phyloP scores from a whole-genome alignment of 2,329 filamentous ascomycete genomes.

The Cercospora zeina region DNA sequence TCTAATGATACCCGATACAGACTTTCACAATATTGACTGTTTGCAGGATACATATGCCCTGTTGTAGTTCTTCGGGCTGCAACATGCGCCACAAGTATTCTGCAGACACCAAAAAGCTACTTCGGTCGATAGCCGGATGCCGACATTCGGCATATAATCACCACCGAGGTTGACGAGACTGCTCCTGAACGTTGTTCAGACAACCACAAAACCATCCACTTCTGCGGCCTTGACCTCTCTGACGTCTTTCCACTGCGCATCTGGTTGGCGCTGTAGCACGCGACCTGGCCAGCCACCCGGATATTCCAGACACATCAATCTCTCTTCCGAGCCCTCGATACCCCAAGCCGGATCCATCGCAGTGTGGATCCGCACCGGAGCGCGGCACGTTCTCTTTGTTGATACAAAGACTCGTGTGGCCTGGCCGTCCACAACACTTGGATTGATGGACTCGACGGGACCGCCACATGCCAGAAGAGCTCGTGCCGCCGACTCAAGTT shows the following conservation, averaged over 20 bases:
- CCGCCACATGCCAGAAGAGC: slow-evolving; percentile 20
- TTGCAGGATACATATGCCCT: neutral
- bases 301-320: slow-evolving; percentile 24
- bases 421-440: slow-evolving; percentile 3
- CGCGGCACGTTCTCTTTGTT: neutral
- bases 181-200: neutral
- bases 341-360: slow-evolving; percentile 17
- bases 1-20: slow-evolving; percentile 8
- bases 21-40: neutral
- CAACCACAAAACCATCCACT: slow-evolving; percentile 9
- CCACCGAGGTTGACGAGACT: neutral
- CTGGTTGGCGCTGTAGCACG: slow-evolving; percentile 46
- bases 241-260: slow-evolving; percentile 52
- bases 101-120: neutral
- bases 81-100: neutral
- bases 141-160: neutral
- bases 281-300: slow-evolving; percentile 17
- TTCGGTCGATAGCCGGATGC: neutral
- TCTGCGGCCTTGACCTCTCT: slow-evolving; percentile 5
- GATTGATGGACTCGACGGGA: slow-evolving; percentile 18
- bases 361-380: slow-evolving; percentile 8
- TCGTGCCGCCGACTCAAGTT: slow-evolving; percentile 19
- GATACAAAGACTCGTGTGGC: slow-evolving; percentile 20
- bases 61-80: neutral
- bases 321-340: slow-evolving; percentile 11